phyloP scores from a whole-genome alignment of 2,329 filamentous ascomycete species.

The Fonsecaea pugnacius region DNA sequence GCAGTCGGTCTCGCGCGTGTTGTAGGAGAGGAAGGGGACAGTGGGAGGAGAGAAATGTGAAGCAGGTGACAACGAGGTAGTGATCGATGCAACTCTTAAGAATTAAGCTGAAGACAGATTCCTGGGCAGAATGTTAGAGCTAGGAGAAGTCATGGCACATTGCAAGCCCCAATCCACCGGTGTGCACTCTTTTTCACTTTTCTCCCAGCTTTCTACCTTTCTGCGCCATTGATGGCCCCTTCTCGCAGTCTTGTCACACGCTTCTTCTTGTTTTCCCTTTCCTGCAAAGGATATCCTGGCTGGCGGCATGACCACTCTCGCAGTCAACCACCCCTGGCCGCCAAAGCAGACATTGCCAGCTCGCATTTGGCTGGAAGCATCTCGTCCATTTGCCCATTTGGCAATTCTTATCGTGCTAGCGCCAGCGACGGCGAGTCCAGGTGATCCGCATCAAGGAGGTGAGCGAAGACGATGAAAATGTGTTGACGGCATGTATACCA shows the following conservation, averaged over 20 bases:
- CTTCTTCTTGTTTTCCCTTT: background rate
- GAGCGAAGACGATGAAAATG: background rate
- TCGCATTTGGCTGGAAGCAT: background rate
- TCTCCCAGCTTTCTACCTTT: background rate
- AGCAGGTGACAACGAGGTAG: constrained; percentile 2
- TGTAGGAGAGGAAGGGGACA: background rate
- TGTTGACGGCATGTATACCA: constrained; percentile 16
- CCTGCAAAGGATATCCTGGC: background rate
- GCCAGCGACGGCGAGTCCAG: constrained; percentile 9
- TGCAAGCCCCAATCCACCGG: background rate
- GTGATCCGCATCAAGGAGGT: constrained; percentile 8
- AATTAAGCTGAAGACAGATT: constrained; percentile 7
- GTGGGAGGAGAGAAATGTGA: background rate
- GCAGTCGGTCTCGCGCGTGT: background rate
- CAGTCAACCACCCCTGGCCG: background rate
- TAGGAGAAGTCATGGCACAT: constrained; percentile 1
- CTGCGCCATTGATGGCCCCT: constrained; percentile 3
- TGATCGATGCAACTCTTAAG: constrained; percentile 1
- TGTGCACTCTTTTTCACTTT: background rate
- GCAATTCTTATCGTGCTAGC: constrained; percentile 7
- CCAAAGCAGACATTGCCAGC: background rate
- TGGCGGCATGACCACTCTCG: constrained; percentile 3
- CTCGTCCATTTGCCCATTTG: constrained; percentile 4
- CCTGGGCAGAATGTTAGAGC: background rate
- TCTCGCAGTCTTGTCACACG: background rate